Conservation (phyloP, 805 yeast species). For the Lipomyces orientalis region DNA sequence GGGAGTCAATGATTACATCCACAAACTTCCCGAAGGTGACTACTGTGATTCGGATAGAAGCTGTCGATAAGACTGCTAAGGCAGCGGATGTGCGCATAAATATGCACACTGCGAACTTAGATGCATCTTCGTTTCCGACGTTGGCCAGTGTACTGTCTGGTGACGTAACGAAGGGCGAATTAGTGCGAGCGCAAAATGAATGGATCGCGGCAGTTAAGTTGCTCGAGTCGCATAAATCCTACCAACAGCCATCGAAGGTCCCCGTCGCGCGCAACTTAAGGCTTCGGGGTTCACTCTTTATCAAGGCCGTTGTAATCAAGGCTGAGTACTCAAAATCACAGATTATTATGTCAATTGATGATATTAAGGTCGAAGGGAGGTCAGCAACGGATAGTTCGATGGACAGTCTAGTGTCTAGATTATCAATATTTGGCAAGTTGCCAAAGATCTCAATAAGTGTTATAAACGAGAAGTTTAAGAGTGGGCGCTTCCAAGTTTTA, state of each 20-base stretch:
- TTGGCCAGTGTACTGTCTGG: constrained; percentile 35
- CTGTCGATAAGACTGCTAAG: neutral
- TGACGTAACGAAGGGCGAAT: constrained; percentile 30
- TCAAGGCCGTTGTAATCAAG: constrained; percentile 21
- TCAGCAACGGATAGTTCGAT: neutral
- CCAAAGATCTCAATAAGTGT: constrained; percentile 24
- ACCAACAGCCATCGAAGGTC: neutral
- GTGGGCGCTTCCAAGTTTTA: constrained; percentile 22
- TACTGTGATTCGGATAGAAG: constrained; percentile 24
- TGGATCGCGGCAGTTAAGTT: constrained; percentile 21
- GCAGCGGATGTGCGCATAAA: constrained; percentile 18
- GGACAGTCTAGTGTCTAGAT: neutral
- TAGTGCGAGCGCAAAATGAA: constrained; percentile 23
- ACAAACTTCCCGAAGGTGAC: constrained; percentile 27
- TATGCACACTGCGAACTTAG: constrained; percentile 24
- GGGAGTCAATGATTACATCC: constrained; percentile 32
- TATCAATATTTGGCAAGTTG: constrained; percentile 13
- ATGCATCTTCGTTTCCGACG: constrained; percentile 35
- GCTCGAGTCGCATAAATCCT: constrained; percentile 3
- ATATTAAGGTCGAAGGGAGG: constrained; percentile 28
- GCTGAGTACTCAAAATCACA: constrained; percentile 24
- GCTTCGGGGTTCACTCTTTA: constrained; percentile 19
- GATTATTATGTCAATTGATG: constrained; percentile 18
- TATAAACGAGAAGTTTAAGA: constrained; percentile 18
- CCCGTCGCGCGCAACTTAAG: constrained; percentile 5